Base-by-base conservation (phyloP, 2,329 filamentous ascomycete species). In the Microdochium paspali region DNA sequence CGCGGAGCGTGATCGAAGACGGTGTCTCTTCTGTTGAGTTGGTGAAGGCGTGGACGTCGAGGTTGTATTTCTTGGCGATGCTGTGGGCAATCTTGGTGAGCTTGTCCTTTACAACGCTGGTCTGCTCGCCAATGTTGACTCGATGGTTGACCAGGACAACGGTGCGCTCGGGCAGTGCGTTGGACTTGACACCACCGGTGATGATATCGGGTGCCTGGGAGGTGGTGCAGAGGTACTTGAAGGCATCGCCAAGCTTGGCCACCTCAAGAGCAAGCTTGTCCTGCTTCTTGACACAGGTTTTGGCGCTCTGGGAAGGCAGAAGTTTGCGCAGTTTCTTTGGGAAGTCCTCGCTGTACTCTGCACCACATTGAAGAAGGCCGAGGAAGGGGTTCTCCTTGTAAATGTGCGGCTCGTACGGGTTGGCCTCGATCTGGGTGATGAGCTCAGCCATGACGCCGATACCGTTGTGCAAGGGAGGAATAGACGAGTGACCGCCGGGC, bases 371-470 rank as follows among this genome's bases (percentile, higher is more conserved):
- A 35, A 61, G 58, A 47, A 65, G 63, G 44, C 61, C 61, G 43
- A 65, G 59, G 39, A 65, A 61, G 2, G 63, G 63, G 3, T 60
- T 63, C 45, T 51, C 58, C 49, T 60, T 57, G 47, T 63, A 59
- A 10, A 65, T 54, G 44, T 59, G 51, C 2, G 63, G 60, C 20
- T 55, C 49, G 57, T 61, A 66, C 0, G 62, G 63, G 28, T 64
- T 56, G 9, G 58, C 55, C 56, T 88, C 84, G 2, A 88, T 75
- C 18, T 72, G 63, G 20, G 74, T 72, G 50, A 87, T 73, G 31
- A 87, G 73, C 57, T 87, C 80, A 10, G 79, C 71, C 48, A 83
- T 70, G 52, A 87, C 82, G 7, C 84, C 84, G 46, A 87, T 86
- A 10, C 80, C 80, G 0, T 82, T 87, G 61, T 87, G 82, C 1